A percentile compares a stretch with the other conserved stretches of the same genome.
phyloP scores from a whole-genome alignment of 768 basidiomycete species.

The Phaffia tasmanica region DNA sequence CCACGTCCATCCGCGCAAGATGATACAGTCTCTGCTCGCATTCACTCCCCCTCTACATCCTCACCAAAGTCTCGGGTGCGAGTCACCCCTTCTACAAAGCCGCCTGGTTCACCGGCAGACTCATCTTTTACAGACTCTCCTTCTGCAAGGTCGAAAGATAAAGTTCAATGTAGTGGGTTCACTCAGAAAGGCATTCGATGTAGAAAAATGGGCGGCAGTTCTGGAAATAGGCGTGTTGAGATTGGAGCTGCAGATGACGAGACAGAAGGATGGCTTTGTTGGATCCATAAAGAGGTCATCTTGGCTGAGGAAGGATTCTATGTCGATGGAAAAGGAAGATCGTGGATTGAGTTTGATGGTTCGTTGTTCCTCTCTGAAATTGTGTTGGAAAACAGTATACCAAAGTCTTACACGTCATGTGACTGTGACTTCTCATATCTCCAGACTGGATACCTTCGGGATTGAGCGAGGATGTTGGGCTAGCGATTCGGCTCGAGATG shows the following conservation, averaged over 20 bases:
- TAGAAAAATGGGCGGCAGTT: neutral
- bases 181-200: slow-evolving; percentile 11
- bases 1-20: too few species aligned
- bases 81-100: too few species aligned
- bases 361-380: neutral
- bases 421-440: too few species aligned
- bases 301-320: slow-evolving; percentile 3
- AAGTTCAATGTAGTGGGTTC: slow-evolving; percentile 4
- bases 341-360: slow-evolving; percentile 2
- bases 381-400: neutral
- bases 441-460: slow-evolving; percentile 9
- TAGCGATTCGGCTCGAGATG: slow-evolving; percentile 6
- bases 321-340: slow-evolving; percentile 1
- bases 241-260: neutral
- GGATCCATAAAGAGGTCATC: neutral
- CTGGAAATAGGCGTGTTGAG: too few species aligned
- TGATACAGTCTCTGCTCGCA: too few species aligned
- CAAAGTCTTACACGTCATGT: neutral
- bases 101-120: too few species aligned
- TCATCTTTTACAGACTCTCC: too few species aligned
- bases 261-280: neutral
- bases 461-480: neutral
- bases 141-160: too few species aligned
- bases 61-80: too few species aligned
- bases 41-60: too few species aligned